These are phyloP conservation scores for Endothia cerciana DNA, from an alignment of 2,329 filamentous ascomycete species.

Conservation along the genomic window DNA sequence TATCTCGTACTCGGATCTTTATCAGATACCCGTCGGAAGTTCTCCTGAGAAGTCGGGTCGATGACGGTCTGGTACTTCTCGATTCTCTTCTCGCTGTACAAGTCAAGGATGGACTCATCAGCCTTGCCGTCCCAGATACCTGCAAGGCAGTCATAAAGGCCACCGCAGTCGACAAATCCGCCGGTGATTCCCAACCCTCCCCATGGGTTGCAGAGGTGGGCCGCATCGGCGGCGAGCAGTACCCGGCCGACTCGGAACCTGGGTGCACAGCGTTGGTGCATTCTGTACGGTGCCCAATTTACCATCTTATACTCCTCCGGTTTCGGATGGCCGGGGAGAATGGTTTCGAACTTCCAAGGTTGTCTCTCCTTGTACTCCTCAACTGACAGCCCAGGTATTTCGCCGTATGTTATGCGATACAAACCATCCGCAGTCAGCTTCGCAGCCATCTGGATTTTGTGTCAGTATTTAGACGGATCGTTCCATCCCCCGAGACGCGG, in stretches of 20 bases:
- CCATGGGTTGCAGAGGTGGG: conserved; percentile 58
- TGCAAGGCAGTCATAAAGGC: conserved; percentile 61
- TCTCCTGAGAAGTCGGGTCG: conserved; percentile 47
- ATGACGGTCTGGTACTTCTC: conserved; percentile 51
- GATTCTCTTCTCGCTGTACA: conserved; percentile 51
- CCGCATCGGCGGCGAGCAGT: conserved; percentile 63
- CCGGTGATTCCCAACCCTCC: conserved; percentile 67
- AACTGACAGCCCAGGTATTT: conserved; percentile 53
- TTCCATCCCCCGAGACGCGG: background rate
- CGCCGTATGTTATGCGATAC: conserved; percentile 68
- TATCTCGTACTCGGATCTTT: conserved; percentile 44
- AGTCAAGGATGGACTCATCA: conserved; percentile 48
- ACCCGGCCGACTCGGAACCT: conserved; percentile 61
- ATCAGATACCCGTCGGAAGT: conserved; percentile 49
- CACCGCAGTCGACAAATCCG: conserved; percentile 66
- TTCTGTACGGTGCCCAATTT: conserved; percentile 62
- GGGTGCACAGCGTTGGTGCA: conserved; percentile 64
- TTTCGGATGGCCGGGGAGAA: conserved; percentile 63
- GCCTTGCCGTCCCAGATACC: conserved; percentile 49
- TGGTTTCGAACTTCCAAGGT: conserved; percentile 57
- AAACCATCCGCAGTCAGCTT: conserved; percentile 61
- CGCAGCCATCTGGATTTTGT: conserved; percentile 55
- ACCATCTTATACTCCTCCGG: conserved; percentile 60
- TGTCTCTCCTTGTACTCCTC: conserved; percentile 59
- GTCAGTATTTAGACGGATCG: background rate